Percentiles rank a stretch among this genome's conserved stretches.
Evolutionary conservation across 176 grass and related monocot species (phyloP).

Genomic region (Pharus latifolius): DNA sequence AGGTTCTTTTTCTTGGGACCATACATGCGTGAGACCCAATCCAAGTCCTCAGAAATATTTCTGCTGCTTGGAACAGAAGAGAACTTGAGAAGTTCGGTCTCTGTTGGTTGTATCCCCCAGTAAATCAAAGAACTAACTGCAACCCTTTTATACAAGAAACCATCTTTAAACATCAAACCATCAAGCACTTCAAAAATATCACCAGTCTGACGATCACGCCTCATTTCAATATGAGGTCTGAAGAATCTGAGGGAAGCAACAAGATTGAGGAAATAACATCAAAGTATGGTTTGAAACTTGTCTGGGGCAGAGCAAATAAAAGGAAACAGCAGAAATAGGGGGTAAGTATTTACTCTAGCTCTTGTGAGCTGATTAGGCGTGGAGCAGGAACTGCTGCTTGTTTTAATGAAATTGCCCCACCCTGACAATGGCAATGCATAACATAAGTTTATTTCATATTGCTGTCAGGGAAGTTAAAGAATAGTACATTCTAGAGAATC

Average conservation of each 20-base stretch:
- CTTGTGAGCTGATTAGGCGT: slow-evolving; percentile 74
- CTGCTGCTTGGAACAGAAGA: slow-evolving; percentile 46
- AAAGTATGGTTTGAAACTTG: slow-evolving; percentile 3
- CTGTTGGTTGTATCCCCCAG: slow-evolving; percentile 74
- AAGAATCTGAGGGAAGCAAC: slow-evolving; percentile 48
- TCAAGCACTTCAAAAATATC: slow-evolving; percentile 88
- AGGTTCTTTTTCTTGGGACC: slow-evolving; percentile 43
- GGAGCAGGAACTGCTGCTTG: slow-evolving; percentile 60
- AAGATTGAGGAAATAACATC: slow-evolving; percentile 8
- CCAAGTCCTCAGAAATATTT: slow-evolving; percentile 51
- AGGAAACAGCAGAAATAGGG: background rate
- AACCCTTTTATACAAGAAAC: slow-evolving; percentile 80
- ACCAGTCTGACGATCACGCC: slow-evolving; percentile 70
- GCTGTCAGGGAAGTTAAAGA: background rate
- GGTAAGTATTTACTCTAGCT: slow-evolving; percentile 69
- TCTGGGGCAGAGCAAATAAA: background rate
- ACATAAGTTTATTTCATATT: too few relatives aligned
- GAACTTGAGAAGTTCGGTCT: slow-evolving; percentile 73
- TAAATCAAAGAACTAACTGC: slow-evolving; percentile 86
- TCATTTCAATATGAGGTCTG: slow-evolving; percentile 70
- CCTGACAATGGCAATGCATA: slow-evolving; percentile 30
- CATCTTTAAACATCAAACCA: slow-evolving; percentile 91
- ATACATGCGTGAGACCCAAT: slow-evolving; percentile 72
- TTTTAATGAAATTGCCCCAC: slow-evolving; percentile 84
- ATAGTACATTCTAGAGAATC: background rate